Base-by-base conservation (phyloP, 2,329 filamentous ascomycete genomes). In the Dothiorella sarmentorum region DNA sequence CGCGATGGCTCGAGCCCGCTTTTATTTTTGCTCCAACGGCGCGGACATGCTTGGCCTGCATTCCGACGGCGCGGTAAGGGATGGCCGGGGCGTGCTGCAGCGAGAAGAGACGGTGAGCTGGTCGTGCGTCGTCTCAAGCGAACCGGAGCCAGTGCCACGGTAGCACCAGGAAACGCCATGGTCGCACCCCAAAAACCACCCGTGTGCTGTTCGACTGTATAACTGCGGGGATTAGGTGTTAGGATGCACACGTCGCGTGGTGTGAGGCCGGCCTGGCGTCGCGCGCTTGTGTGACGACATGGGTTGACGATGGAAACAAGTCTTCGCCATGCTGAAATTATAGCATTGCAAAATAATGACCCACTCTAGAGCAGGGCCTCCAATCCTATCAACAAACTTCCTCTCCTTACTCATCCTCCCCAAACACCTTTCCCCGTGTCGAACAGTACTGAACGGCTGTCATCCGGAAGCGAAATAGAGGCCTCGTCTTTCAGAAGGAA, bases 71-170 rank as follows among this genome's bases (percentile, higher is more conserved):
- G 40, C 37, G 52, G 52, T 44, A 56, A 56, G 40, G 52, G 37
- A 26, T 42, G 26, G 40, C 17, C 18, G 13, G 24, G 40, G 17
- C 18, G 22, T 33, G 20, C 37, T 56, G 26, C 37, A 33, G 52
- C 52, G 27, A 31, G 38, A 31, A 42, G 37, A 56, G 40, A 56
- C 52, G 52, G 52, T 42, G 37, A 56, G 49, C 49, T 40, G 33
- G 49, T 40, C 49, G 49, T 53, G 52, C 52, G 38, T 38, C 26
- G 49, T 22, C 22, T 52, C 52, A 56, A 56, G 52, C 52, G 52
- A 42, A 44, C 52, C 52, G 26, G 38, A 26, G 37, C 52, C 52
- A 15, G 37, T 44, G 37, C 52, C 52, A 35, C 52, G 37, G 52
- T 35, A 56, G 52, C 26, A 42, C 37, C 15, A 40, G 29, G 24